phyloP scores from a whole-genome alignment of 805 yeast species.

The Yarrowia sp. region DNA sequence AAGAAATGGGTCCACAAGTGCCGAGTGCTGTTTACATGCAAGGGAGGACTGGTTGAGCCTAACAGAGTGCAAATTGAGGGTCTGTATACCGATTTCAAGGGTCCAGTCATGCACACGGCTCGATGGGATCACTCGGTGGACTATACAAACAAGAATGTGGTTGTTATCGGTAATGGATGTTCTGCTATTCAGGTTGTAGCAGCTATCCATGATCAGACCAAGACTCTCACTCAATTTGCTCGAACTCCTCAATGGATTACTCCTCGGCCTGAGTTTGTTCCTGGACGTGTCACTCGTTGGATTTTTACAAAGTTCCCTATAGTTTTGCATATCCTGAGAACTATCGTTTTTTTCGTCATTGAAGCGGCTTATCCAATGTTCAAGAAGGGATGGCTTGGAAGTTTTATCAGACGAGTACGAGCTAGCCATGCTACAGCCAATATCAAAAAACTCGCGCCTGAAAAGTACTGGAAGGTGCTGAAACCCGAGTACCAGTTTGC shows the following conservation, averaged over 20 bases:
- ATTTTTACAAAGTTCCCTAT: conserved; percentile 7
- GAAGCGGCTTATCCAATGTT: conserved; percentile 29
- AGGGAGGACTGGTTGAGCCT: conserved; percentile 30
- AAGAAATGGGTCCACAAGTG: conserved; percentile 25
- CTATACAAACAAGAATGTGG: conserved; percentile 27
- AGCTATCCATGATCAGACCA: conserved; percentile 21
- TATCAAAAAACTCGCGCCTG: conserved; percentile 27
- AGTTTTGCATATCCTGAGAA: conserved; percentile 21
- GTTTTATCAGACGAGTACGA: neutral
- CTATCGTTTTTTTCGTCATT: conserved; percentile 26
- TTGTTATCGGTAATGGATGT: conserved; percentile 29
- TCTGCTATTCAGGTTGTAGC: conserved; percentile 30
- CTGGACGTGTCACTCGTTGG: neutral
- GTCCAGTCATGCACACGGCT: conserved; percentile 30
- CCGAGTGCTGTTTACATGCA: conserved; percentile 28
- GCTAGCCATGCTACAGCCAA: conserved; percentile 22
- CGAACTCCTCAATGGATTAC: conserved; percentile 31
- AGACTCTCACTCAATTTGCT: conserved; percentile 28
- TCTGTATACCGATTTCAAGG: conserved; percentile 29
- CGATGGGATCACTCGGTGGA: conserved; percentile 29
- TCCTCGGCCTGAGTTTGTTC: conserved; percentile 27
- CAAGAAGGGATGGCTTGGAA: conserved; percentile 26
- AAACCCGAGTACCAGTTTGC: conserved; percentile 30
- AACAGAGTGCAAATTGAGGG: conserved; percentile 28
- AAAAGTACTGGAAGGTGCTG: conserved; percentile 29